Evolutionary conservation across 345 rosid species (phyloP).

Genomic region (rapeseed (Brassica napus)): DNA sequence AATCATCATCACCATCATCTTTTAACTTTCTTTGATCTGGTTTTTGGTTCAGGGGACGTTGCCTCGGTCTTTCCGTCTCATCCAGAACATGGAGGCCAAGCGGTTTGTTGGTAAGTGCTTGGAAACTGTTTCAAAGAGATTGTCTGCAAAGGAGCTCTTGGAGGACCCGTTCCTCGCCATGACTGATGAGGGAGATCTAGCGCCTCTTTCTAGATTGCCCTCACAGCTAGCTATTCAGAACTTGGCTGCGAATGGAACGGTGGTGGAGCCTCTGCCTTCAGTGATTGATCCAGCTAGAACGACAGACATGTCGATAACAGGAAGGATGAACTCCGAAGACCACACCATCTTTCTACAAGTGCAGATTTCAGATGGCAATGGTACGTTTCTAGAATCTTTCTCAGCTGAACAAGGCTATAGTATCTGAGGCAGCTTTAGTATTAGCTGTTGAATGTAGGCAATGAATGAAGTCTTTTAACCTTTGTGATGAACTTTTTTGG

Average conservation of each 20-base stretch:
- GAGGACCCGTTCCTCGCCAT: constrained; percentile 64
- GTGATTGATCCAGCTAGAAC: constrained; percentile 50
- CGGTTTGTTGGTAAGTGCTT: constrained; percentile 79
- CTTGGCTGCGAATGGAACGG: constrained; percentile 36
- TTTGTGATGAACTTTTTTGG: constrained; percentile 4
- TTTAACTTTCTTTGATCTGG: constrained; percentile 14
- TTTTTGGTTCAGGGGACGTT: constrained; percentile 66
- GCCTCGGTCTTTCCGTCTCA: constrained; percentile 75
- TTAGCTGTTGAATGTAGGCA: constrained; percentile 7
- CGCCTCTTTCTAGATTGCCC: constrained; percentile 25
- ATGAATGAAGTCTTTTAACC: not conserved
- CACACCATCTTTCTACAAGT: constrained; percentile 85
- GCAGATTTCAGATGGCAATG: constrained; percentile 71
- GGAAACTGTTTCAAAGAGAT: constrained; percentile 64
- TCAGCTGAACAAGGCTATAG: too few species aligned
- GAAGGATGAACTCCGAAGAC: constrained; percentile 71
- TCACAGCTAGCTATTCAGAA: constrained; percentile 39
- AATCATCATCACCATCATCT: constrained; percentile 18
- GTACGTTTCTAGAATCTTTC: constrained; percentile 37
- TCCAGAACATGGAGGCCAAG: constrained; percentile 64
- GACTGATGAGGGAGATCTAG: constrained; percentile 42
- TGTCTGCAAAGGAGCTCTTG: constrained; percentile 74
- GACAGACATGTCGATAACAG: constrained; percentile 80
- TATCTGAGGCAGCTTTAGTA: not conserved
- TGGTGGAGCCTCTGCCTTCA: constrained; percentile 35